Evolutionary conservation across 75 land plant genomes (phyloP).

Genomic region (Pinus tabuliformis): DNA sequence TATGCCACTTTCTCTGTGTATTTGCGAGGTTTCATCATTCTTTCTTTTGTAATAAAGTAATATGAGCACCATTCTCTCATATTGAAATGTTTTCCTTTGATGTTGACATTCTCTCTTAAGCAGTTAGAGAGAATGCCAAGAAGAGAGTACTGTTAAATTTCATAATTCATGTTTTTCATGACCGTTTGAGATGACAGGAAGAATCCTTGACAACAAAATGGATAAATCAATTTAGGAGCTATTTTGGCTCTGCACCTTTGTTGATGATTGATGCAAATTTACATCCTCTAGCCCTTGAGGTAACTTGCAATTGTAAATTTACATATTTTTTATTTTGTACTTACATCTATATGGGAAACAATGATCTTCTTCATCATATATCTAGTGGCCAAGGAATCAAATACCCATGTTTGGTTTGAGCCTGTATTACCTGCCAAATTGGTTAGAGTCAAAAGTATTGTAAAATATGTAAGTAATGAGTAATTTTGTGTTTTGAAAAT

Average conservation of each 20-base stretch:
- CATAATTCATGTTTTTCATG: too few species aligned
- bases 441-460: conserved; percentile 52
- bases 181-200: too few species aligned
- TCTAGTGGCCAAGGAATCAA: conserved; percentile 77
- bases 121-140: too few species aligned
- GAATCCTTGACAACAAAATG: conserved; percentile 15
- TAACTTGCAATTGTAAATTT: conserved; percentile 71
- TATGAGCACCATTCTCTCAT: background rate
- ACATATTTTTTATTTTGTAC: background rate
- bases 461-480: conserved; percentile 59
- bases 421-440: conserved; percentile 87
- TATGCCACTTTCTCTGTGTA: background rate
- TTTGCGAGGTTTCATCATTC: background rate
- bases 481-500: background rate
- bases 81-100: background rate
- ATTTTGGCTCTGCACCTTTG: conserved; percentile 62
- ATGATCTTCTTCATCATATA: background rate
- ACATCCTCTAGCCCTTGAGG: conserved; percentile 49
- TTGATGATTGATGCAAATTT: conserved; percentile 92
- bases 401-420: conserved; percentile 85
- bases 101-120: too few species aligned
- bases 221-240: conserved; percentile 51
- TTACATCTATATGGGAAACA: background rate
- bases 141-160: too few species aligned
- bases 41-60: conserved; percentile 1